Conservation (phyloP, 768 basidiomycete genomes). For the Rhizopogon vinicolor region DNA sequence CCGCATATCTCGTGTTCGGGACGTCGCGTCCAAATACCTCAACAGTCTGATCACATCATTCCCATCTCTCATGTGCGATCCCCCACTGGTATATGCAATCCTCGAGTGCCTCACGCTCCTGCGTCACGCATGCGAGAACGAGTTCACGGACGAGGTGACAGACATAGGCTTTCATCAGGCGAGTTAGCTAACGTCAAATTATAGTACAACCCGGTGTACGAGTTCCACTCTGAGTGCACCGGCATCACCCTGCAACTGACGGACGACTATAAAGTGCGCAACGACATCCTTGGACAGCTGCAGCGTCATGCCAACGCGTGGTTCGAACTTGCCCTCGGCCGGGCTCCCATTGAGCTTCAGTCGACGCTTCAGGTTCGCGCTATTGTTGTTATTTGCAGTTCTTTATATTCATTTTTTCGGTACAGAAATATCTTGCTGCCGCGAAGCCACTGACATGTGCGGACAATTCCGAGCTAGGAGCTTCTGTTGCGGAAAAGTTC, state of each 20-base stretch:
- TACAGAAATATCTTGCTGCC: slow-evolving; percentile 82
- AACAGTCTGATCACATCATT: slow-evolving; percentile 85
- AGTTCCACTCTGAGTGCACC: slow-evolving; percentile 75
- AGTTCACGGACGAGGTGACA: slow-evolving; percentile 83
- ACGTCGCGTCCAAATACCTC: slow-evolving; percentile 78
- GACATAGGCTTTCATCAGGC: neutral
- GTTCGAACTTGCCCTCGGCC: slow-evolving; percentile 82
- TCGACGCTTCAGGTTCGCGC: slow-evolving; percentile 81
- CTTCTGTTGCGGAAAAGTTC: slow-evolving; percentile 83
- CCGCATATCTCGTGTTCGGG: slow-evolving; percentile 75
- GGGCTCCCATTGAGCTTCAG: slow-evolving; percentile 90
- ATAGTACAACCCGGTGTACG: slow-evolving; percentile 85
- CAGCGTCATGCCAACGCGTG: slow-evolving; percentile 73
- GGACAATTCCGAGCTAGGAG: slow-evolving; percentile 84
- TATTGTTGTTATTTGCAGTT: neutral
- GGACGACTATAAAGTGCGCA: slow-evolving; percentile 81
- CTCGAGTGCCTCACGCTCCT: slow-evolving; percentile 89
- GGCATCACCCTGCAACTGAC: slow-evolving; percentile 74
- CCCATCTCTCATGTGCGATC: slow-evolving; percentile 92
- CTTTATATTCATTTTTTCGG: neutral
- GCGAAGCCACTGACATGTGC: slow-evolving; percentile 65
- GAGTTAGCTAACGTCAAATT: neutral
- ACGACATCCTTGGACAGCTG: slow-evolving; percentile 75
- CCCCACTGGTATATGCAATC: slow-evolving; percentile 80
- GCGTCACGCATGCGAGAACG: slow-evolving; percentile 84